Percentiles rank a stretch among this genome's conserved stretches.
phyloP scores from a whole-genome alignment of 306 rosid species.

The Fragaria iinumae region DNA sequence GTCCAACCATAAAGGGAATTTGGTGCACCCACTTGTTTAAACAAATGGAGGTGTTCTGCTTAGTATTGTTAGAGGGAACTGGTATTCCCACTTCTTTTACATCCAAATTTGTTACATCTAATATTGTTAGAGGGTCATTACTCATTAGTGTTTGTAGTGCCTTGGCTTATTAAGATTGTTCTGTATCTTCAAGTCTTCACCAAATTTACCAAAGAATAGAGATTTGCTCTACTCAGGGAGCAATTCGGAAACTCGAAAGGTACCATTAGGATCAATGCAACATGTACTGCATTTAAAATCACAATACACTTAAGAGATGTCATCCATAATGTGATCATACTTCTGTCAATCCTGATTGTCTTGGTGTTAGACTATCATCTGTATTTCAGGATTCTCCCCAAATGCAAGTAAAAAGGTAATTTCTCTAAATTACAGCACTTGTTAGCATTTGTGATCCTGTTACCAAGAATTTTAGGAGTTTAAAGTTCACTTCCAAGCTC shows the following conservation, averaged over 20 bases:
- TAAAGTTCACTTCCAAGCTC: not conserved
- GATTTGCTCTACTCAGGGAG: not conserved
- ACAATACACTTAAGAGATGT: not conserved
- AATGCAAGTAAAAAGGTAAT: not conserved
- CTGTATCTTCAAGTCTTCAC: not conserved
- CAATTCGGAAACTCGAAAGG: not conserved
- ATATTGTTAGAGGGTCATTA: not conserved
- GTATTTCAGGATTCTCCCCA: slow-evolving; percentile 1
- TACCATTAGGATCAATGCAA: not conserved
- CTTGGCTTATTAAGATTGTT: not conserved
- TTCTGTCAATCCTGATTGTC: not conserved
- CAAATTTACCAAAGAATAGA: not conserved
- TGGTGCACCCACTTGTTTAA: slow-evolving; percentile 69
- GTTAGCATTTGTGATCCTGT: slow-evolving; percentile 13
- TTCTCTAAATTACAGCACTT: not conserved
- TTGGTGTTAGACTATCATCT: not conserved
- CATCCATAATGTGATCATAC: not conserved
- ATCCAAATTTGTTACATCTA: not conserved
- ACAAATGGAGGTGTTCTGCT: slow-evolving; percentile 32
- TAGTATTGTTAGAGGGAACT: not conserved
- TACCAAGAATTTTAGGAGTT: slow-evolving; percentile 11
- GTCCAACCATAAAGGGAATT: slow-evolving; percentile 60
- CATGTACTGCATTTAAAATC: not conserved
- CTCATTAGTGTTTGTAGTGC: not conserved
- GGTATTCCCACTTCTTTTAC: not conserved